Percentiles rank a stretch among this genome's conserved stretches.
Evolutionary conservation across 2,329 filamentous ascomycete genomes (phyloP).

Genomic region (Dothideomycetes sp.): DNA sequence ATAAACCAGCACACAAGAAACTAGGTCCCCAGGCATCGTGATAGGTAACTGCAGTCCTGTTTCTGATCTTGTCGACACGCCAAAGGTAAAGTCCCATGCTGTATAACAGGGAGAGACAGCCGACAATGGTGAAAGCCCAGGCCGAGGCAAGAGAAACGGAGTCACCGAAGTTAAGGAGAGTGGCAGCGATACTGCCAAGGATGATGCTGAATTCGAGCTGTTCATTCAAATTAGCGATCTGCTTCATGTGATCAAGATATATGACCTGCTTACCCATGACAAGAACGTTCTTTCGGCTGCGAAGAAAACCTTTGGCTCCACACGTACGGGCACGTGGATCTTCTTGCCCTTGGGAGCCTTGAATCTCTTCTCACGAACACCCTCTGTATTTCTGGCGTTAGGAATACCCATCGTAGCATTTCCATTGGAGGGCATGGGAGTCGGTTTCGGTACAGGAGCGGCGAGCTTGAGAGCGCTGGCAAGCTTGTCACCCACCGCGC

Average conservation of each 20-base stretch:
- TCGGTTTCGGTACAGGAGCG: slow-evolving; percentile 32
- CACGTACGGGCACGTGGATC: slow-evolving; percentile 90
- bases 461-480: slow-evolving; percentile 27
- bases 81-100: slow-evolving; percentile 78
- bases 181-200: slow-evolving; percentile 76
- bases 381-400: slow-evolving; percentile 16
- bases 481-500: slow-evolving; percentile 33
- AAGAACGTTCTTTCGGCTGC: slow-evolving; percentile 93
- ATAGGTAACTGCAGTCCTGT: slow-evolving; percentile 75
- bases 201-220: slow-evolving; percentile 94
- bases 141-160: slow-evolving; percentile 54
- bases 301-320: slow-evolving; percentile 97
- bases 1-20: slow-evolving; percentile 61
- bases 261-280: slow-evolving; percentile 61
- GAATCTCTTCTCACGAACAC: slow-evolving; percentile 41
- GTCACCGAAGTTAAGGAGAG: slow-evolving; percentile 71
- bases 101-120: slow-evolving; percentile 70
- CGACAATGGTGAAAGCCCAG: slow-evolving; percentile 67
- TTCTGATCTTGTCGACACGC: slow-evolving; percentile 75
- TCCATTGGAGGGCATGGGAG: slow-evolving; percentile 29
- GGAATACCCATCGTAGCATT: slow-evolving; percentile 37
- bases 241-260: not conserved
- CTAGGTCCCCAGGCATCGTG: slow-evolving; percentile 85
- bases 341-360: slow-evolving; percentile 72
- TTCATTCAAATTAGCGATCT: slow-evolving; percentile 2